Conservation (phyloP, 2,329 filamentous ascomycete species). For the Fusarium avenaceum region DNA sequence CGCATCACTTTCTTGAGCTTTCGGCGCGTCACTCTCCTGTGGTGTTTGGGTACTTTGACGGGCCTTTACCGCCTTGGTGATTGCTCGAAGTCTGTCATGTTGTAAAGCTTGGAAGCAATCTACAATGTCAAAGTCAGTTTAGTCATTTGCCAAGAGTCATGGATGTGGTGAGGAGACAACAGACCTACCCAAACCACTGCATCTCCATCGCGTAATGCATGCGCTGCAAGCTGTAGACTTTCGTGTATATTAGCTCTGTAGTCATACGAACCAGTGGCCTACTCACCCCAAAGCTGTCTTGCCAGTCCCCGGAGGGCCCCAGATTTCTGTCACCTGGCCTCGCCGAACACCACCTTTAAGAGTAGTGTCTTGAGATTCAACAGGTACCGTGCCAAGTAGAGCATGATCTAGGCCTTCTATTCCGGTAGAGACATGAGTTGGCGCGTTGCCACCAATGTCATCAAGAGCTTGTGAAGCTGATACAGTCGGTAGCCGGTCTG, state of each 20-base stretch:
- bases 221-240: conserved; percentile 78
- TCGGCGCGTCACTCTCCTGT: conserved; percentile 16
- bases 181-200: conserved; percentile 86
- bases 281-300: conserved; percentile 86
- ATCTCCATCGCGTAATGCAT: conserved; percentile 70
- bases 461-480: conserved; percentile 80
- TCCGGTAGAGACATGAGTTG: conserved; percentile 68
- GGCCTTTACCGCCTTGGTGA: conserved; percentile 41
- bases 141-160: neutral
- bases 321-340: conserved; percentile 87
- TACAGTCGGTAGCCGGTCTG: conserved; percentile 82
- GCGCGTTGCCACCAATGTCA: conserved; percentile 65
- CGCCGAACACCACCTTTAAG: conserved; percentile 72
- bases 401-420: conserved; percentile 65
- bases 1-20: conserved; percentile 42
- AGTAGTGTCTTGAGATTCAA: conserved; percentile 29
- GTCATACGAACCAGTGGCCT: conserved; percentile 23
- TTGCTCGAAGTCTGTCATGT: conserved; percentile 48
- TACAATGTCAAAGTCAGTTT: conserved; percentile 41
- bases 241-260: conserved; percentile 29
- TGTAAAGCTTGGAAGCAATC: conserved; percentile 63
- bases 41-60: conserved; percentile 15
- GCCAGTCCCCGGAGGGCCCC: conserved; percentile 86
- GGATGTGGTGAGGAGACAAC: conserved; percentile 52
- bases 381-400: conserved; percentile 50